Evolutionary conservation across 1,284 basidiomycete species (phyloP).

Genomic region (Volvariella surrecta): DNA sequence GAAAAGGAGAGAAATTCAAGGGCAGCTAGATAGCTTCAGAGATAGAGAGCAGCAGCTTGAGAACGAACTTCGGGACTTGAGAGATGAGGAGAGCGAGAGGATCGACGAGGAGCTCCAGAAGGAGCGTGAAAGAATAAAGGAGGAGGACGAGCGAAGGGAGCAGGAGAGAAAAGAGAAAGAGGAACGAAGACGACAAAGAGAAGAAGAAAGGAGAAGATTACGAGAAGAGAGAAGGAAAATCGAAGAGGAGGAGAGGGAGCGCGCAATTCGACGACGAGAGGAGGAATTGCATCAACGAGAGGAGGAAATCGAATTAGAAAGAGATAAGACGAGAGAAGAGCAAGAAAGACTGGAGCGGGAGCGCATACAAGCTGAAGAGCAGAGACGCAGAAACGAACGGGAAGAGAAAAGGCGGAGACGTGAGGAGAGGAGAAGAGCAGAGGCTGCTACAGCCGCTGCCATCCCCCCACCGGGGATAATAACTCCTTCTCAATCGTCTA

Average conservation of each 20-base stretch:
- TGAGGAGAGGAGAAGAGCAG: background rate
- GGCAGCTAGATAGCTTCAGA: no score
- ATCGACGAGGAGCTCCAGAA: background rate
- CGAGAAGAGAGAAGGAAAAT: background rate
- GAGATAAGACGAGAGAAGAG: background rate
- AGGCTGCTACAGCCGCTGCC: background rate
- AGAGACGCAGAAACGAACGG: background rate
- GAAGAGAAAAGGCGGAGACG: background rate
- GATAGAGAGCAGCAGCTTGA: no score
- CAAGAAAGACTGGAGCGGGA: conserved; percentile 1
- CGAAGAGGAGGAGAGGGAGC: background rate
- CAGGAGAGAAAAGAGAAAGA: background rate
- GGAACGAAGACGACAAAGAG: background rate
- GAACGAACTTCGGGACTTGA: no score
- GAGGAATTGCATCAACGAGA: background rate
- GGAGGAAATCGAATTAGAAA: background rate
- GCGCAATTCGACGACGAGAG: background rate
- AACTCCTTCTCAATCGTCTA: background rate
- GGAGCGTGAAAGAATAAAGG: background rate
- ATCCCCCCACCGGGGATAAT: background rate
- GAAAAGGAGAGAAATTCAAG: no score
- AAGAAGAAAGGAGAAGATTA: background rate
- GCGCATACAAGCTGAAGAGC: background rate
- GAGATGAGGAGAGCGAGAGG: no score
- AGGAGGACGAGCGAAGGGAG: background rate